A percentile compares a stretch with the other conserved stretches of the same genome.
Conservation (phyloP, 805 yeast species). For the Ogataea paraovalis region DNA sequence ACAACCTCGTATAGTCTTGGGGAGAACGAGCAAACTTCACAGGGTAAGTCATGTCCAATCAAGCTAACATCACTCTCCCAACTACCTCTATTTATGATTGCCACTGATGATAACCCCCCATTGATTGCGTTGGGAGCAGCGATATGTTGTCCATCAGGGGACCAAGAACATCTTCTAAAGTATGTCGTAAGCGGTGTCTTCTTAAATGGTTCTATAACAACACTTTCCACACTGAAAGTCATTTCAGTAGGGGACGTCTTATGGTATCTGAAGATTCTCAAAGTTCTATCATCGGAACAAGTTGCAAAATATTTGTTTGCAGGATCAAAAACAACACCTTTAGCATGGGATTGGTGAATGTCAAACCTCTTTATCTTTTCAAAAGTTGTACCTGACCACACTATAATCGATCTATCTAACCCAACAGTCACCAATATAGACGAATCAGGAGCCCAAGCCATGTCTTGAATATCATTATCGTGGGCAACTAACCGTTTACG, state of each 20-base stretch:
- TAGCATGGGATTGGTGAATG: conserved; percentile 91
- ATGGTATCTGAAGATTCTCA: conserved; percentile 82
- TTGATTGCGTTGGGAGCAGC: conserved; percentile 85
- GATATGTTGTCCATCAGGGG: conserved; percentile 84
- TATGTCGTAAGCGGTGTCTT: conserved; percentile 91
- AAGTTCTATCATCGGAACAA: conserved; percentile 91
- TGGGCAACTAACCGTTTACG: conserved; percentile 91
- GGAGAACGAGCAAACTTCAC: conserved; percentile 74
- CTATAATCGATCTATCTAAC: conserved; percentile 83
- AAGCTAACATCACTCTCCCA: conserved; percentile 76
- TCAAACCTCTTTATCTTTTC: conserved; percentile 86
- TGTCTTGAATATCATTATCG: conserved; percentile 95
- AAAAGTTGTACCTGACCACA: conserved; percentile 92
- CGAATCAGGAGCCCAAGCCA: conserved; percentile 97
- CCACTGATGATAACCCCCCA: conserved; percentile 75
- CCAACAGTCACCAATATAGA: conserved; percentile 90
- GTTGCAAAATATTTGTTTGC: conserved; percentile 98
- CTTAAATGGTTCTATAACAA: conserved; percentile 78
- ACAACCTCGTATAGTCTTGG: conserved; percentile 55
- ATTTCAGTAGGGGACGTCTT: conserved; percentile 60
- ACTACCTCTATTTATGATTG: conserved; percentile 67
- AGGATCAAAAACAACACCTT: conserved; percentile 96
- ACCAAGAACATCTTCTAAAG: conserved; percentile 82
- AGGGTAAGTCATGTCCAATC: conserved; percentile 82
- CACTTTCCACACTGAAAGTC: conserved; percentile 81